Percentiles rank a stretch among this genome's conserved stretches.
Conservation (phyloP, 179 eudicot species). For the Heliamphora pulchella region DNA sequence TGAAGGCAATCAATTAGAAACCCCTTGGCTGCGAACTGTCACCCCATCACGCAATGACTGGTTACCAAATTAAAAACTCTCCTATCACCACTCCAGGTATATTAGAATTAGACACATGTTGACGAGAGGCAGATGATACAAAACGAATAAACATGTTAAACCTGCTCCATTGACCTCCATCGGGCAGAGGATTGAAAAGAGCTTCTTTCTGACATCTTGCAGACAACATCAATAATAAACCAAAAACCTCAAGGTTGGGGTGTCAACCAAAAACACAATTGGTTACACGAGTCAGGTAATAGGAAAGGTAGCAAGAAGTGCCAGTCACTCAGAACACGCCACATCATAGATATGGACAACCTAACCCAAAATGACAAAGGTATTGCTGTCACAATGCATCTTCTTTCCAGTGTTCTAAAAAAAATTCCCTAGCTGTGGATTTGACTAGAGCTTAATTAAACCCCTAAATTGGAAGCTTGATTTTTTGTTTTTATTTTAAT, state of each 20-base stretch:
- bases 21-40: background rate
- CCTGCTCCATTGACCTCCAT: background rate
- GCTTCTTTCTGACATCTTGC: background rate
- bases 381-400: background rate
- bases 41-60: background rate
- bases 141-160: constrained; percentile 4
- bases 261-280: background rate
- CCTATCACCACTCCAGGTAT: background rate
- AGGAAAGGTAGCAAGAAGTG: background rate
- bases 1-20: background rate
- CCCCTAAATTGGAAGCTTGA: background rate
- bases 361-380: background rate
- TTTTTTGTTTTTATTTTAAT: background rate
- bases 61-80: background rate
- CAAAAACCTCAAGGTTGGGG: background rate
- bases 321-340: background rate
- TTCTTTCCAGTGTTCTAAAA: background rate
- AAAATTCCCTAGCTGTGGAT: background rate
- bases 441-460: background rate
- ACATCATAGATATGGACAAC: background rate
- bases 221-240: background rate
- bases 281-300: background rate
- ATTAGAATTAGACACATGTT: background rate
- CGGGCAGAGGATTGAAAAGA: background rate
- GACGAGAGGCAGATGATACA: background rate